phyloP scores from a whole-genome alignment of 352 stramenopile species.

The Phytopythium delawarense region DNA sequence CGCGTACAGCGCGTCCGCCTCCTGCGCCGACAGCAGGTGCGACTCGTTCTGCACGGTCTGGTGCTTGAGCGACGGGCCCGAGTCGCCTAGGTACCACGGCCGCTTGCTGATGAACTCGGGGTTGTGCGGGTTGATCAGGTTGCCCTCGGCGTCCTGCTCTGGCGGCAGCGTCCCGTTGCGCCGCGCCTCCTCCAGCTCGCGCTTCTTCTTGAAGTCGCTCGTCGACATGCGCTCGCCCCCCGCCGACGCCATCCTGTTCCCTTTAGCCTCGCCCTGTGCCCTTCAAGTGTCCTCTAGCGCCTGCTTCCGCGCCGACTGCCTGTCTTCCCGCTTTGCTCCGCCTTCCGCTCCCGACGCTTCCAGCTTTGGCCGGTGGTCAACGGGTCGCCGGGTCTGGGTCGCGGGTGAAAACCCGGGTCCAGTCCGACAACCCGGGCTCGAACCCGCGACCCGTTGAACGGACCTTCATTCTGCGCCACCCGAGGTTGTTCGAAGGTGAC shows the following conservation, averaged over 20 bases:
- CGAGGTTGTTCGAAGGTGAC: too few relatives aligned
- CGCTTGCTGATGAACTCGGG: conserved; percentile 99
- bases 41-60: conserved; percentile 91
- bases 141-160: conserved; percentile 88
- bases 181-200: conserved; percentile 86
- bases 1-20: conserved; percentile 81
- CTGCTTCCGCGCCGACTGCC: too few relatives aligned
- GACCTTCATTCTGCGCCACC: neutral
- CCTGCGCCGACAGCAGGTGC: conserved; percentile 87
- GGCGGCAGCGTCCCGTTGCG: conserved; percentile 86
- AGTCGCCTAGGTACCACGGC: conserved; percentile 98
- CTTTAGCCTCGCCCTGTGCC: neutral
- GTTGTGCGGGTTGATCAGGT: conserved; percentile 99
- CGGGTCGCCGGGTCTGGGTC: neutral
- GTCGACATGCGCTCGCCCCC: conserved; percentile 68
- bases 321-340: too few relatives aligned
- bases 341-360: too few relatives aligned
- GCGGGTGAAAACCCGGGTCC: neutral
- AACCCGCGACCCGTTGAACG: neutral
- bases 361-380: neutral
- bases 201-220: conserved; percentile 86
- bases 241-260: conserved; percentile 44
- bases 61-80: conserved; percentile 93
- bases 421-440: neutral
- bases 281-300: neutral